Conservation (phyloP, 2,329 filamentous ascomycete species). For the Aspergillaceae sp. region DNA sequence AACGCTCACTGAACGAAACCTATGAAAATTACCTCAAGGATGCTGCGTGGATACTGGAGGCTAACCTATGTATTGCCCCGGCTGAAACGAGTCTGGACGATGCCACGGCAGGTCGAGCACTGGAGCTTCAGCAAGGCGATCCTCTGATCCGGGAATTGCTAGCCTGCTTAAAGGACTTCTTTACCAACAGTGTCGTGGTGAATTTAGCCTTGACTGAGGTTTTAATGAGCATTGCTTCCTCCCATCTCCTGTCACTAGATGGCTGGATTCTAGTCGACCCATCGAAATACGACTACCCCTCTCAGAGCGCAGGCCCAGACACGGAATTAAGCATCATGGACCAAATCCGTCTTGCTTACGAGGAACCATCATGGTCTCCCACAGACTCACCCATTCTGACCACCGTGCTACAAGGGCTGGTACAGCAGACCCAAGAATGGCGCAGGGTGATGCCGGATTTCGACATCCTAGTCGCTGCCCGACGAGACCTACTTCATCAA, state of each 20-base stretch:
- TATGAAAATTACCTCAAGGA: constrained; percentile 39
- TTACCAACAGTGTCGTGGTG: constrained; percentile 82
- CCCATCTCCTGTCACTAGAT: constrained; percentile 75
- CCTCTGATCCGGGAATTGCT: constrained; percentile 45
- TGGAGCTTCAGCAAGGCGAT: constrained; percentile 58
- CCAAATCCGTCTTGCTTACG: constrained; percentile 21
- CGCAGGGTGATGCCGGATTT: constrained; percentile 60
- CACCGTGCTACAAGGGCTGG: constrained; percentile 50
- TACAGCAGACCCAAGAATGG: constrained; percentile 55
- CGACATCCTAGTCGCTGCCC: constrained; percentile 59
- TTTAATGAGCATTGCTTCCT: constrained; percentile 72
- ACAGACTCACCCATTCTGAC: constrained; percentile 42
- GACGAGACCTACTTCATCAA: constrained; percentile 36
- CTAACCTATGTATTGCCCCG: constrained; percentile 26
- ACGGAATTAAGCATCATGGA: constrained; percentile 13
- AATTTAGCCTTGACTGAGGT: constrained; percentile 82
- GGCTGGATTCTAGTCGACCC: constrained; percentile 81
- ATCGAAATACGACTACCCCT: constrained; percentile 48
- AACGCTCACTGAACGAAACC: constrained; percentile 32
- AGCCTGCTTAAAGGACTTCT: constrained; percentile 66
- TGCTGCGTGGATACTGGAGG: constrained; percentile 45
- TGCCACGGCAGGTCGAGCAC: constrained; percentile 50
- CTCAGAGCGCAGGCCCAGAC: constrained; percentile 1
- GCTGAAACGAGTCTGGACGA: constrained; percentile 29
- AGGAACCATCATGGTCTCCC: constrained; percentile 44